Percentiles rank a stretch among this genome's conserved stretches.
phyloP scores from a whole-genome alignment of 805 yeast genomes.

The Candida oleophila region DNA sequence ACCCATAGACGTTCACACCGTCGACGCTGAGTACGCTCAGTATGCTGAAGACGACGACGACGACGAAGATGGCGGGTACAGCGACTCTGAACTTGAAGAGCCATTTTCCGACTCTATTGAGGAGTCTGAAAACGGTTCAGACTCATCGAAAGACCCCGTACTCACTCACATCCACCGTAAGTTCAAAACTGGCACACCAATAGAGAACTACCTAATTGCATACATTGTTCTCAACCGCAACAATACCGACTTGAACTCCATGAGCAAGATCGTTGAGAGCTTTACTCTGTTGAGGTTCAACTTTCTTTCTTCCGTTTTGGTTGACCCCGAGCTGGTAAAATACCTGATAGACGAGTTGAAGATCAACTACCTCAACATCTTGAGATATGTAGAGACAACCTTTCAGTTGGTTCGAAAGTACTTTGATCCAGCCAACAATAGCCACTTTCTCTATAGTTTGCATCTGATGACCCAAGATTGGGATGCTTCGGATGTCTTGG shows the following conservation, averaged over 20 bases:
- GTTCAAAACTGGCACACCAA: constrained; percentile 10
- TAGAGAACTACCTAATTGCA: constrained; percentile 30
- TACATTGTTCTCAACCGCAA: constrained; percentile 26
- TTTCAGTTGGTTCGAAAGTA: constrained; percentile 24
- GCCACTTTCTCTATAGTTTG: constrained; percentile 7
- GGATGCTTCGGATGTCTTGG: constrained; percentile 26
- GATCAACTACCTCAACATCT: constrained; percentile 23
- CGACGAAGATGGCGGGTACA: neutral
- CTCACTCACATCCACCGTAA: constrained; percentile 11
- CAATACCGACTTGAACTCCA: constrained; percentile 14
- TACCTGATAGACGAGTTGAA: neutral
- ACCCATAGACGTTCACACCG: neutral
- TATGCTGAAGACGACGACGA: neutral
- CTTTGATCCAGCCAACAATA: neutral
- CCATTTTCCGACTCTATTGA: neutral
- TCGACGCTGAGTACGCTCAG: neutral
- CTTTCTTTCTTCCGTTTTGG: constrained; percentile 15
- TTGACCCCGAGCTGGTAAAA: neutral
- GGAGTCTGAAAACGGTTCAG: neutral
- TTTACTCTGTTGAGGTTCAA: constrained; percentile 23
- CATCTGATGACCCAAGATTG: constrained; percentile 14
- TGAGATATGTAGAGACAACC: constrained; percentile 36
- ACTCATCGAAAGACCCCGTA: neutral
- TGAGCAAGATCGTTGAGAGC: constrained; percentile 18
- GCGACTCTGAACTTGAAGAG: neutral